Evolutionary conservation across 2,329 filamentous ascomycete species (phyloP), one percentile per base, ranked within the genome.

Genomic region (Penicillium brevicompactum): DNA sequence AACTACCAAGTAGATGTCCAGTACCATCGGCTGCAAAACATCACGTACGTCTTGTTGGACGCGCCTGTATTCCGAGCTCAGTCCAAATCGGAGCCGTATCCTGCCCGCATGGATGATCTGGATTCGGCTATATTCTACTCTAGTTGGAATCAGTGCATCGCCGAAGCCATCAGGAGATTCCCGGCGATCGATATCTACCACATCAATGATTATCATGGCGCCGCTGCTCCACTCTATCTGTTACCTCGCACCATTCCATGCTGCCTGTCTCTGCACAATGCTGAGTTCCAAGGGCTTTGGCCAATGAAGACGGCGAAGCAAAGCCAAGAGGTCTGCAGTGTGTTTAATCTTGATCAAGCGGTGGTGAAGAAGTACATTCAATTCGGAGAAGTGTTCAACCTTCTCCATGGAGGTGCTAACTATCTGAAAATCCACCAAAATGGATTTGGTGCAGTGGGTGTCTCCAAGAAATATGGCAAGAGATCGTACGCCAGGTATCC

Each of bases 131-230:
- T 88, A 47, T 86, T 87, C 71, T 88, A 88, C 67, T 87, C 84
- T 1, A 84, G 84, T 4, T 88, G 86, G 86, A 89, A 88, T 61
- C 83, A 84, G 69, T 88, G 86, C 69, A 87, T 88, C 59, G 85
- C 86, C 5, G 78, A 85, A 61, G 76, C 84, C 1, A 83, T 87
- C 62, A 79, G 80, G 58, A 82, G 86, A 24, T 88, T 88, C 71
- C 80, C 82, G 43, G 43, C 43, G 0, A 78, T 85, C 56, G 83
- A 86, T 60, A 69, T 87, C 10, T 87, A 87, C 69, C 84, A 87
- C 66, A 85, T 86, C 69, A 87, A 87, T 70, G 84, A 85, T 65
- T 87, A 87, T 65, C 84, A 87, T 61, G 84, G 84, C 50, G 82
- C 84, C 2, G 70, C 84, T 14, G 86, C 86, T 38, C 85, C 86